Percentiles rank a stretch among this genome's conserved stretches.
phyloP scores from a whole-genome alignment of 768 basidiomycete species.

The Hysterangium stoloniferum region DNA sequence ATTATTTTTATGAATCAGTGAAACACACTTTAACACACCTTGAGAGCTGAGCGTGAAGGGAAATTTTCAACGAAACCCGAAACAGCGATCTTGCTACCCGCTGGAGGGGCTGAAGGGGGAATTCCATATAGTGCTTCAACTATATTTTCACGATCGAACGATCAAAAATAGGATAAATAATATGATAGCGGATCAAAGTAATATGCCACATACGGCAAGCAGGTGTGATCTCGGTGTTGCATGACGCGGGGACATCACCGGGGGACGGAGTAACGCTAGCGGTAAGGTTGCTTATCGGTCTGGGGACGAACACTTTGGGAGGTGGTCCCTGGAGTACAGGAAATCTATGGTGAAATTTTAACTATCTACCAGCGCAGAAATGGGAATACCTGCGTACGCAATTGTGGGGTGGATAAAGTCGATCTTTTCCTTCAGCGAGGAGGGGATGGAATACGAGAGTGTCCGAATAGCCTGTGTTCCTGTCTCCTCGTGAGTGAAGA shows the following conservation, averaged over 20 bases:
- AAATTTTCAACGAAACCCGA: constrained; percentile 23
- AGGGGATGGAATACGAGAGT: constrained; percentile 22
- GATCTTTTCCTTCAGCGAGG: constrained; percentile 17
- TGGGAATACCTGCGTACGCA: constrained; percentile 16
- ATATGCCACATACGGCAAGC: constrained; percentile 11
- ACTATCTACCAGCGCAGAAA: neutral
- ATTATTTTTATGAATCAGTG: neutral
- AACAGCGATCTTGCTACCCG: constrained; percentile 1
- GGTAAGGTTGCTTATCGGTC: neutral
- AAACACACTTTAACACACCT: neutral
- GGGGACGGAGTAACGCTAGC: constrained; percentile 2
- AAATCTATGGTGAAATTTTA: neutral
- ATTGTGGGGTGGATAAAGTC: constrained; percentile 25
- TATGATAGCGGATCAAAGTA: too few relatives aligned
- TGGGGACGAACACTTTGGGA: neutral
- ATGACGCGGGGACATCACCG: constrained; percentile 9
- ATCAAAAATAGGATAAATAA: neutral
- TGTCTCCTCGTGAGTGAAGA: constrained; percentile 19
- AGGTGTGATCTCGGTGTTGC: constrained; percentile 16
- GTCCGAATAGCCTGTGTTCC: constrained; percentile 21
- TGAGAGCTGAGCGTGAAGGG: constrained; percentile 23
- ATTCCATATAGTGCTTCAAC: constrained; percentile 6
- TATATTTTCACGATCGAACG: neutral
- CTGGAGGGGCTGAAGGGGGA: constrained; percentile 7
- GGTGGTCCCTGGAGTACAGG: neutral